A percentile compares a stretch with the other conserved stretches of the same genome.
Conservation (phyloP, 78 protist species). For the Tieghemostelium lacteum region DNA sequence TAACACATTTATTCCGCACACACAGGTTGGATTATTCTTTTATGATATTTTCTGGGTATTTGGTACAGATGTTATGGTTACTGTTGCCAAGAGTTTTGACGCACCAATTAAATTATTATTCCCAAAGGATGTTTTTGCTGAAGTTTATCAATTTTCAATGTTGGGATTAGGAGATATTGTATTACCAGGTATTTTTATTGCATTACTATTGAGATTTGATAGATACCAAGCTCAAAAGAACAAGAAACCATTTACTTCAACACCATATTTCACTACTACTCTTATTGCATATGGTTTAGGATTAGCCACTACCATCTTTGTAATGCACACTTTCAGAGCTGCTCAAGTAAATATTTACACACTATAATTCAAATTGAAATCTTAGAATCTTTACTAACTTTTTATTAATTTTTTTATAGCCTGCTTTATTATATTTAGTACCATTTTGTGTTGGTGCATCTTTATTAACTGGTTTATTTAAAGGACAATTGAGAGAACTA, state of each 20-base stretch:
- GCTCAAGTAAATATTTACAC: constrained; percentile 88
- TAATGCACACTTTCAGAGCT: constrained; percentile 91
- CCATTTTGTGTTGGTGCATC: constrained; percentile 85
- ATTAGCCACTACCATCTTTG: constrained; percentile 86
- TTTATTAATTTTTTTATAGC: too few species aligned
- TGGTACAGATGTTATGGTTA: constrained; percentile 96
- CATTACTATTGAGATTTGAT: constrained; percentile 90
- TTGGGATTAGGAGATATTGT: constrained; percentile 98
- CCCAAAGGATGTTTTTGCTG: constrained; percentile 86
- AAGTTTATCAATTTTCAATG: constrained; percentile 86
- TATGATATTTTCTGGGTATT: constrained; percentile 98
- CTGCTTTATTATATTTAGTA: constrained; percentile 94
- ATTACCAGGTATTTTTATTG: constrained; percentile 94
- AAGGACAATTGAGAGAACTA: constrained; percentile 71
- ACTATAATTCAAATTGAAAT: neutral
- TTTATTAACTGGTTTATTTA: constrained; percentile 12
- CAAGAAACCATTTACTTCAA: constrained; percentile 5
- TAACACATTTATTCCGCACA: too few species aligned
- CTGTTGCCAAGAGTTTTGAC: constrained; percentile 94
- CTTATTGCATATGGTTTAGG: constrained; percentile 86
- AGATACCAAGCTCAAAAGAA: neutral
- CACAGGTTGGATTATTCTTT: constrained; percentile 91
- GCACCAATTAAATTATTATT: constrained; percentile 95
- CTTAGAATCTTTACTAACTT: neutral
- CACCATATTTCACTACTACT: constrained; percentile 78